phyloP scores from a whole-genome alignment of 164 flowering plant genomes.

The Sextonia rubra region DNA sequence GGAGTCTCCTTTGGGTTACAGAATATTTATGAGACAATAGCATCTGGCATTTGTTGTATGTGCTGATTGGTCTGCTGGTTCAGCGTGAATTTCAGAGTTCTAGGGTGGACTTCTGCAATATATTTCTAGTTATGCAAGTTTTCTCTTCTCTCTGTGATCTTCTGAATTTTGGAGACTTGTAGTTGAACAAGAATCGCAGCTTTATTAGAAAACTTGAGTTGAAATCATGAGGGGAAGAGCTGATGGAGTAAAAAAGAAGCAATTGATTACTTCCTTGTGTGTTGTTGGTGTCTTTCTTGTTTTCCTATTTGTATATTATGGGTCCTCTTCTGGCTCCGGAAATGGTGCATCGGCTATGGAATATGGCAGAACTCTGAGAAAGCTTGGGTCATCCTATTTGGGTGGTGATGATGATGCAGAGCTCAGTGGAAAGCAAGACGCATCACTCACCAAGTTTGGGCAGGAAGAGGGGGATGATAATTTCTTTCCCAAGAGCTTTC shows the following conservation, averaged over 20 bases:
- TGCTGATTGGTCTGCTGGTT: neutral
- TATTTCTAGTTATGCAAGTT: neutral
- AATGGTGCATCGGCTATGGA: conserved; percentile 62
- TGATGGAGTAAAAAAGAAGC: conserved; percentile 55
- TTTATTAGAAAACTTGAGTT: neutral
- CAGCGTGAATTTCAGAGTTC: neutral
- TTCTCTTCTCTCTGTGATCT: neutral
- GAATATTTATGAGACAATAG: neutral
- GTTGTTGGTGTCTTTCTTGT: conserved; percentile 41
- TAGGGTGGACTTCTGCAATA: conserved; percentile 5
- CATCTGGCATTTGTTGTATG: neutral
- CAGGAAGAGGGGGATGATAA: conserved; percentile 58
- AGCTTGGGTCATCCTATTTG: conserved; percentile 70
- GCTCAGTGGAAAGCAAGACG: conserved; percentile 35
- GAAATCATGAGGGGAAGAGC: conserved; percentile 32
- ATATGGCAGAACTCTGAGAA: conserved; percentile 60
- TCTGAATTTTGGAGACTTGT: neutral
- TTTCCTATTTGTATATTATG: conserved; percentile 56
- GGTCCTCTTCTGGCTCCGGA: conserved; percentile 56
- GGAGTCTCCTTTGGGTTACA: neutral
- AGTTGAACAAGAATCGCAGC: conserved; percentile 5
- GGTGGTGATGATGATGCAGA: conserved; percentile 80
- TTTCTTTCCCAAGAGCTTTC: conserved; percentile 61
- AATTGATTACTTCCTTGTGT: conserved; percentile 44
- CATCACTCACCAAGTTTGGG: conserved; percentile 35